A percentile compares a stretch with the other conserved stretches of the same genome.
Evolutionary conservation across 345 rosid species (phyloP).

Genomic region (Physaria fendleri): DNA sequence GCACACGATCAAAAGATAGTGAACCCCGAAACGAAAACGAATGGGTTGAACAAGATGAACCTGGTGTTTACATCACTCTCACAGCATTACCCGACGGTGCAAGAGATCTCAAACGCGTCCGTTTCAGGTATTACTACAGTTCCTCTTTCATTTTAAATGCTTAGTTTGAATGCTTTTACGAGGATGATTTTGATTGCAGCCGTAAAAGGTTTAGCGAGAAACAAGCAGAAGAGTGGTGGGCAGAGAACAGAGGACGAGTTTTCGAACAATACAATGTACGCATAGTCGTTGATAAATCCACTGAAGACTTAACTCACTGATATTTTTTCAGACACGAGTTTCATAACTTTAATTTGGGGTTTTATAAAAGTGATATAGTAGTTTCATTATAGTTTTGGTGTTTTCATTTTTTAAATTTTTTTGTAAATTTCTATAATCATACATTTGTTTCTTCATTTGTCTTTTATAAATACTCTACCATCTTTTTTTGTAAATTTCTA

Average conservation of each 20-base stretch:
- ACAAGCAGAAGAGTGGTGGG: constrained; percentile 98
- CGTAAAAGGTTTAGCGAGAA: constrained; percentile 91
- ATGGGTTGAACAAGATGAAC: constrained; percentile 99
- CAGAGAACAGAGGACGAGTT: constrained; percentile 82
- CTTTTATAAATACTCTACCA: constrained; percentile 6
- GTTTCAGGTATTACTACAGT: constrained; percentile 79
- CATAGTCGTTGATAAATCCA: constrained; percentile 59
- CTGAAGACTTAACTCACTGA: constrained; percentile 64
- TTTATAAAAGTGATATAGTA: neutral
- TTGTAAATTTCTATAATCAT: constrained; percentile 24
- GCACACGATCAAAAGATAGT: constrained; percentile 52
- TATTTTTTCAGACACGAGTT: constrained; percentile 17
- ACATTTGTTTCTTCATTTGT: neutral
- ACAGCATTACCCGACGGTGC: constrained; percentile 72
- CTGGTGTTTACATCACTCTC: constrained; percentile 93
- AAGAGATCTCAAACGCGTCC: constrained; percentile 91
- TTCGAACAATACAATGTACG: constrained; percentile 88
- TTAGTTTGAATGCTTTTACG: neutral
- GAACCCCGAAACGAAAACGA: constrained; percentile 35
- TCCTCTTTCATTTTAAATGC: neutral
- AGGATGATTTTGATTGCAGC: constrained; percentile 41
- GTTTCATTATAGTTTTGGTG: constrained; percentile 22
- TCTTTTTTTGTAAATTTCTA: constrained; percentile 24
- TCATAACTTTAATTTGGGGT: constrained; percentile 9
- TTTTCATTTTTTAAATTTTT: constrained; percentile 22